Evolutionary conservation across 352 stramenopile species (phyloP).

Genomic region (Paralagenidium karlingii): DNA sequence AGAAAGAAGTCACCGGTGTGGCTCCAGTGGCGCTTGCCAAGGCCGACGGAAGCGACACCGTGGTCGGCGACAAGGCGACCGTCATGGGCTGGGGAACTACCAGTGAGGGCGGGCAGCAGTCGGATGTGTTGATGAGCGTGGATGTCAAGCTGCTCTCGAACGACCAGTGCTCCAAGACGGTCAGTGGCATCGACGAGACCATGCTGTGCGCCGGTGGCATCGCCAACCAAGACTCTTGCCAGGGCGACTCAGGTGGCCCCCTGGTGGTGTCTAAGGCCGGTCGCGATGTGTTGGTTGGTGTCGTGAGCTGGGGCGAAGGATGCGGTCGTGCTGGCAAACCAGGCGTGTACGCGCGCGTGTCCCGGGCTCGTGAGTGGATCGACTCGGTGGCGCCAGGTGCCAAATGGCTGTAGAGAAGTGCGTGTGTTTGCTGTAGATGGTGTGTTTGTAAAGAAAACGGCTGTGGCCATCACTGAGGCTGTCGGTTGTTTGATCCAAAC

Average conservation of each 20-base stretch:
- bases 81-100: slow-evolving; percentile 51
- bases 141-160: slow-evolving; percentile 33
- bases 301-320: slow-evolving; percentile 45
- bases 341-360: slow-evolving; percentile 40
- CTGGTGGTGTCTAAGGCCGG: slow-evolving; percentile 10
- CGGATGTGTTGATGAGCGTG: slow-evolving; percentile 20
- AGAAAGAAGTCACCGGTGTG: slow-evolving; percentile 16
- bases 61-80: slow-evolving; percentile 30
- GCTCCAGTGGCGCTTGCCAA: slow-evolving; percentile 19
- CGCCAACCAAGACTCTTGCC: slow-evolving; percentile 35
- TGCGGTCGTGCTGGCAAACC: slow-evolving; percentile 23
- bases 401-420: no score
- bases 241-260: slow-evolving; percentile 40
- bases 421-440: no score
- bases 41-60: slow-evolving; percentile 24
- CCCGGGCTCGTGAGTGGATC: slow-evolving; percentile 3
- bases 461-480: no score
- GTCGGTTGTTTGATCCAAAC: no score
- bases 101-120: slow-evolving; percentile 7
- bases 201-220: slow-evolving; percentile 51
- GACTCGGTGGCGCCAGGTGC: no score
- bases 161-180: slow-evolving; percentile 16
- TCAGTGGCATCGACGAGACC: slow-evolving; percentile 15
- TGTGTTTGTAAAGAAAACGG: no score
- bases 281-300: slow-evolving; percentile 24